Conservation (phyloP, 2,329 filamentous ascomycete genomes). For the Pseudocercospora pini-densiflorae region DNA sequence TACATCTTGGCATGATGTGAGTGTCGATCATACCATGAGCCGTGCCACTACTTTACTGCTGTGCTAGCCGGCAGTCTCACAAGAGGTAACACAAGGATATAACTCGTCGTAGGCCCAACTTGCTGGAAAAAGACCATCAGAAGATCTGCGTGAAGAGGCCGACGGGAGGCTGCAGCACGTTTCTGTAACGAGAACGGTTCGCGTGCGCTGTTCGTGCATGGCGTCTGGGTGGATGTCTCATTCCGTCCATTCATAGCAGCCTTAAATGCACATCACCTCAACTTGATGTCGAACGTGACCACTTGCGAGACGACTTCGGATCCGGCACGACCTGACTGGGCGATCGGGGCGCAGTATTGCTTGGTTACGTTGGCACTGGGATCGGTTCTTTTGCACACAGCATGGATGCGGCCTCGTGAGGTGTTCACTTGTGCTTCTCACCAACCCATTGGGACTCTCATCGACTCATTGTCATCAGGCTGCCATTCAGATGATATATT, state of each 20-base stretch:
- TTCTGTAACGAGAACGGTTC: background rate
- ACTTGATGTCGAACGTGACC: background rate
- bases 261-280: background rate
- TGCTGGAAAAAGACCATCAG: background rate
- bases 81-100: background rate
- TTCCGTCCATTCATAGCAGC: constrained; percentile 3
- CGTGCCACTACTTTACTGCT: background rate
- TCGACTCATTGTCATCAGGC: background rate
- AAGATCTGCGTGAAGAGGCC: too few species aligned
- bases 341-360: constrained; percentile 14
- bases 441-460: background rate
- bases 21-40: background rate
- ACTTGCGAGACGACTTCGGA: background rate
- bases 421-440: background rate
- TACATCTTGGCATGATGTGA: background rate
- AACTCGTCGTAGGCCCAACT: too few species aligned
- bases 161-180: background rate
- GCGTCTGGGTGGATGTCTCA: constrained; percentile 1
- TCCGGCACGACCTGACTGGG: constrained; percentile 12
- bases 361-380: constrained; percentile 9
- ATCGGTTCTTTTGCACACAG: too few species aligned
- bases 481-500: background rate
- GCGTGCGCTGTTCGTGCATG: background rate
- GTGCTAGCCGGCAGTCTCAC: background rate
- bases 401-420: too few species aligned